Evolutionary conservation across 2,329 filamentous ascomycete genomes (phyloP).

Genomic region (Pestalotiopsis sp.): DNA sequence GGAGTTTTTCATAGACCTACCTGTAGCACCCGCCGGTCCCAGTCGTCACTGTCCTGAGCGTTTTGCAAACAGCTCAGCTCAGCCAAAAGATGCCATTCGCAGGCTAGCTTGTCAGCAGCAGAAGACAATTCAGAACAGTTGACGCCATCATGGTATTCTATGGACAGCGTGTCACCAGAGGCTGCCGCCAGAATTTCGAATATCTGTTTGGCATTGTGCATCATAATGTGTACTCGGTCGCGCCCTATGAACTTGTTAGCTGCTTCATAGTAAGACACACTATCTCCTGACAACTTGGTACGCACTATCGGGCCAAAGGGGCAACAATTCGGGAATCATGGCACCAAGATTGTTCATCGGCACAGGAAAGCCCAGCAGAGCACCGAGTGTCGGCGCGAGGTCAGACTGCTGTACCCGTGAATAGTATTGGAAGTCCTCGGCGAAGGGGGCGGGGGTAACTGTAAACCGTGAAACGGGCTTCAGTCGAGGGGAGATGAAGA

Average conservation of each 20-base stretch:
- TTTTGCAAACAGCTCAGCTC: not conserved
- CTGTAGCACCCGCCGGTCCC: not conserved
- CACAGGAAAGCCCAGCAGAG: conserved; percentile 81
- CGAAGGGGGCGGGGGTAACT: conserved; percentile 56
- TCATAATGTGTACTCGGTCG: conserved; percentile 48
- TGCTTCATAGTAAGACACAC: not conserved
- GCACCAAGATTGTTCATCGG: conserved; percentile 89
- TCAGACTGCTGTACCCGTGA: conserved; percentile 88
- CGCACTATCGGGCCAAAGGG: conserved; percentile 71
- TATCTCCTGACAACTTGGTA: conserved; percentile 18
- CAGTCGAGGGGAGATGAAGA: conserved; percentile 88
- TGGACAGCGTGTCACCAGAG: conserved; percentile 54
- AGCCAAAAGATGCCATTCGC: conserved; percentile 60
- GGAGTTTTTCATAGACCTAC: not conserved
- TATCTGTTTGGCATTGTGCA: conserved; percentile 80
- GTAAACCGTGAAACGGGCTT: conserved; percentile 49
- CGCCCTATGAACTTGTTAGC: conserved; percentile 8
- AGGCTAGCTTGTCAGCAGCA: conserved; percentile 62
- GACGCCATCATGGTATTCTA: conserved; percentile 22
- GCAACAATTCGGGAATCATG: conserved; percentile 76
- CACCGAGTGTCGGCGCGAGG: conserved; percentile 84
- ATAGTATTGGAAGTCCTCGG: conserved; percentile 81
- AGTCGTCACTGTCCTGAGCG: not conserved
- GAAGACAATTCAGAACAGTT: conserved; percentile 37
- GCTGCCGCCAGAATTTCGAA: conserved; percentile 73